Base-by-base conservation (phyloP, 2,329 filamentous ascomycete genomes). In the Didymella pomorum region DNA sequence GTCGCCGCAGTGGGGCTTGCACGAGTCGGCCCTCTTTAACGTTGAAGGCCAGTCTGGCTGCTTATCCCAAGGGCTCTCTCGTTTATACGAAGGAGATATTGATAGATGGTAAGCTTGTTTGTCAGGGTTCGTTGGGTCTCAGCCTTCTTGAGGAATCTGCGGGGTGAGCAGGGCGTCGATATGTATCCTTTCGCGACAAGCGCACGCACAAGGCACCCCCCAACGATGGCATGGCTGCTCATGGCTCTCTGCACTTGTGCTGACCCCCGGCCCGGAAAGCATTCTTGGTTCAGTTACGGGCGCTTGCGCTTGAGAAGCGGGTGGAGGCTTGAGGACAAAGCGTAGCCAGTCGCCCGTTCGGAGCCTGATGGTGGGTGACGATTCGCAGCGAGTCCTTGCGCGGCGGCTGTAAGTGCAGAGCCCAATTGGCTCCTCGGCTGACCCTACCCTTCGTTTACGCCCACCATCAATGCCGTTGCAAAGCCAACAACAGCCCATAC, bases 261-360 rank as follows among this genome's bases (percentile, higher is more conserved):
- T 67, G 61, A 63, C 67, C 64, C 64, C 46, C 29, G 65, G 63
- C 64, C 68, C 67, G 65, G 63, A 54, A 54, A 65, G 63, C 66
- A 68, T 71, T 65, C 50, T 63, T 70, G 65, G 67, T 64, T 57
- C 59, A 67, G 42, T 58, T 63, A 62, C 71, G 71, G 68, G 74
- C 74, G 74, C 73, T 75, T 75, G 73, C 72, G 71, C 71, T 65
- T 71, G 67, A 65, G 61, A 61, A 68, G 64, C 68, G 69, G 71
- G 68, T 70, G 66, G 70, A 72, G 65, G 69, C 67, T 72, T 50
- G 67, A 67, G 63, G 61, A 56, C 60, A 62, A 64, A 68, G 65
- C 64, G 62, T 63, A 61, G 63, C 67, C 69, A 71, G 67, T 74
- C 66, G 67, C 69, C 68, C 71, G 62, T 68, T 66, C 64, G 58